A percentile compares a stretch with the other conserved stretches of the same genome.
Conservation (phyloP, 768 basidiomycete genomes). For the Paxillus involutus region DNA sequence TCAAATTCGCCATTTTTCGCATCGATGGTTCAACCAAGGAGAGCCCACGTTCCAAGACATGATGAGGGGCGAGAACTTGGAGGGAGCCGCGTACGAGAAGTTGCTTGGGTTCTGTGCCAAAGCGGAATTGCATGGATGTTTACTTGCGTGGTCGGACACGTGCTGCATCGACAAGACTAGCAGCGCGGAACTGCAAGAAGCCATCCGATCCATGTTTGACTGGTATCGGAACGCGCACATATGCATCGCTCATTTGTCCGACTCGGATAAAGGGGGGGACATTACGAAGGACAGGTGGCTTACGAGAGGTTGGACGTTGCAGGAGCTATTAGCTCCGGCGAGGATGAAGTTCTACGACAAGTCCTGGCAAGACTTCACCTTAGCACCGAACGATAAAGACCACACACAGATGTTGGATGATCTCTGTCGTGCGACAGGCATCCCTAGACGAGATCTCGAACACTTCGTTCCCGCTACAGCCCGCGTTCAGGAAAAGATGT, state of each 20-base stretch:
- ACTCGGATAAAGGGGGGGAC: no score
- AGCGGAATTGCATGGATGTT: no score
- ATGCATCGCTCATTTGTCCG: no score
- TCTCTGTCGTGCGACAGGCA: no score
- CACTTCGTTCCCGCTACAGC: neutral
- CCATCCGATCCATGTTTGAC: conserved; percentile 22
- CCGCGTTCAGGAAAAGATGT: conserved; percentile 13
- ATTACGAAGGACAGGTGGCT: conserved; percentile 8
- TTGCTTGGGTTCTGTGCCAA: no score
- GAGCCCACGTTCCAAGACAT: neutral
- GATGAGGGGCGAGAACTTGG: neutral
- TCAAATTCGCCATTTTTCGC: neutral
- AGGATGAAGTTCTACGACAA: conserved; percentile 15
- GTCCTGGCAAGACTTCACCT: no score
- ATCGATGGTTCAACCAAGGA: neutral
- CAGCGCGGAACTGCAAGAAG: conserved; percentile 13
- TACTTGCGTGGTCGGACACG: conserved; percentile 19
- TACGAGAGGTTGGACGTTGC: conserved; percentile 23
- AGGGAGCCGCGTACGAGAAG: no score
- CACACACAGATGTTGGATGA: no score
- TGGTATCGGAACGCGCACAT: conserved; percentile 9
- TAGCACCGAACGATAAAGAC: no score
- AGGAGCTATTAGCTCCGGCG: conserved; percentile 21
- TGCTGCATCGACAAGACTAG: conserved; percentile 23
- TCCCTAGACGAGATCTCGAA: neutral